Conservation (phyloP, 148 eudicot genomes). For the Limonium bicolor region DNA sequence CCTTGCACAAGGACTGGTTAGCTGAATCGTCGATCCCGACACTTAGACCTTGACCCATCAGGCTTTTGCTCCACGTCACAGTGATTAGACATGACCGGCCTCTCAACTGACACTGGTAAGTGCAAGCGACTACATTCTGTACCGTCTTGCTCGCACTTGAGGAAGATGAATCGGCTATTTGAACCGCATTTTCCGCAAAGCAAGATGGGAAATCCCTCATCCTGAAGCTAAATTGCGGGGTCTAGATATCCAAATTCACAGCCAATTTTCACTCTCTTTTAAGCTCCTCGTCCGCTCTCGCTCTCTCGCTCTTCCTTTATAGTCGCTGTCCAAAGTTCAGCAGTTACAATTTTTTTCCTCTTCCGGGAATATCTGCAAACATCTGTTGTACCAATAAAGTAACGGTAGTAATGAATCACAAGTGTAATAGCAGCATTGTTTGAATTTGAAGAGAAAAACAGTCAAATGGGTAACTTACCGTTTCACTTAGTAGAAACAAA, state of each 20-base stretch:
- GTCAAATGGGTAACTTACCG: neutral
- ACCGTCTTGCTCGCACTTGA: constrained; percentile 32
- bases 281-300: constrained; percentile 1
- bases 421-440: neutral
- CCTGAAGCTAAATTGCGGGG: constrained; percentile 1
- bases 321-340: constrained; percentile 3
- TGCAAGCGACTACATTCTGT: constrained; percentile 42
- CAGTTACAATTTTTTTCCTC: too few relatives aligned
- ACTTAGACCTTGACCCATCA: constrained; percentile 56
- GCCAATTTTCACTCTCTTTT: neutral
- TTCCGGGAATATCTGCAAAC: constrained; percentile 20
- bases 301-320: too few relatives aligned
- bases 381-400: constrained; percentile 15
- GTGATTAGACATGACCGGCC: constrained; percentile 30
- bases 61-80: constrained; percentile 42
- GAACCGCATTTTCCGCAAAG: constrained; percentile 52
- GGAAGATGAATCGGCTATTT: constrained; percentile 47
- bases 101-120: constrained; percentile 37
- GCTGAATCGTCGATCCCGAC: constrained; percentile 43
- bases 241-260: neutral
- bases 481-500: constrained; percentile 4
- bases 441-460: neutral
- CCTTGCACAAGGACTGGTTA: constrained; percentile 39
- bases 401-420: neutral
- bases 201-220: constrained; percentile 56